Evolutionary conservation across 2,329 filamentous ascomycete genomes (phyloP), one percentile per base, ranked within the genome.

Genomic region (Diaporthe sp.): DNA sequence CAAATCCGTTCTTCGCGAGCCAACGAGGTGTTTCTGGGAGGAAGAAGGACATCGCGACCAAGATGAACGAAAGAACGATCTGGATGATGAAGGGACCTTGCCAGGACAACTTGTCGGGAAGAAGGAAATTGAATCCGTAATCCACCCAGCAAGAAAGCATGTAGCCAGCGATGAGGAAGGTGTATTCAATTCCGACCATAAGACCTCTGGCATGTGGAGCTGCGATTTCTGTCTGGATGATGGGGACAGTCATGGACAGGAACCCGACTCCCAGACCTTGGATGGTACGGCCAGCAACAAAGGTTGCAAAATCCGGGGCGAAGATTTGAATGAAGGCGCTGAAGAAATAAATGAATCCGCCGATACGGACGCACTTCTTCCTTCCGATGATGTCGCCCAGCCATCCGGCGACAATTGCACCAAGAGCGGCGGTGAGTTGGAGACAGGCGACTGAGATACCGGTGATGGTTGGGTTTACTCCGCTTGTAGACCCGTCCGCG

Each of bases 21-120:
- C 85, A 86, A 55, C 83, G 81, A 25, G 84, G 84, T 0, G 84
- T 85, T 65, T 85, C 83, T 3, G 84, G 84, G 76, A 53, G 51
- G 22, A 53, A 25, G 51, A 53, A 53, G 12, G 51, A 53, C 51
- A 53, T 53, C 4, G 51, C 22, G 51, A 53, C 22, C 51, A 53
- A 15, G 51, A 53, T 53, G 51, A 53, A 53, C 10, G 51, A 25
- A 28, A 53, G 51, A 15, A 25, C 51, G 10, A 53, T 53, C 51
- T 53, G 51, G 51, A 28, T 53, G 51, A 53, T 25, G 51, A 25
- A 53, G n/a, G 51, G 51, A 17, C 51, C 51, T 15, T 53, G 51
- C 51, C 51, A 53, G 8, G 51, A 53, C 51, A 25, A 12, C 8
- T 28, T 28, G 10, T 28, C 13, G n/a, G 51, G 51, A 3, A 53